Conservation (phyloP, 768 basidiomycete species). For the Panellus pusillus region DNA sequence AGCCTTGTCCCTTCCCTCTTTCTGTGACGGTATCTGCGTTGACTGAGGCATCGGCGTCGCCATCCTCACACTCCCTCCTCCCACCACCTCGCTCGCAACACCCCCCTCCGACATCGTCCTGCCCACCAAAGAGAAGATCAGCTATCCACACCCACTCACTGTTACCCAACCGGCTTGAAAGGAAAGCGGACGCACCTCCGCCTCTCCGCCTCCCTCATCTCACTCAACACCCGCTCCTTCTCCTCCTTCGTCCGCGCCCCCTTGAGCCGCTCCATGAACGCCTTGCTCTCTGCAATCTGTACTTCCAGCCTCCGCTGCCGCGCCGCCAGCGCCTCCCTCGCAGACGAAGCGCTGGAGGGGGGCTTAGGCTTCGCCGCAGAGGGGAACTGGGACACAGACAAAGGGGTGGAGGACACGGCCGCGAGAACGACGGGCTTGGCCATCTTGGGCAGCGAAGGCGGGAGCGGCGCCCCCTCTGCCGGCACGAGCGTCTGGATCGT, state of each 20-base stretch:
- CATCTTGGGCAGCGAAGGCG: constrained; percentile 3
- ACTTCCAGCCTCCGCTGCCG: constrained; percentile 49
- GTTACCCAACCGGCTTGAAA: constrained; percentile 1
- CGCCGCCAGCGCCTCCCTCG: constrained; percentile 39
- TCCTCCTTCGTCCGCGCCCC: constrained; percentile 50
- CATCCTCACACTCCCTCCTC: background rate
- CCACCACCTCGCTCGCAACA: background rate
- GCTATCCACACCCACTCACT: background rate
- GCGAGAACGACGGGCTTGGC: constrained; percentile 13
- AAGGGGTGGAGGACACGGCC: constrained; percentile 2
- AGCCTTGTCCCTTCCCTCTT: no score
- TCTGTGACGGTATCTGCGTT: background rate
- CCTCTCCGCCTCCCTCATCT: constrained; percentile 43
- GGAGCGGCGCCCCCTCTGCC: constrained; percentile 5
- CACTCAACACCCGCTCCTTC: constrained; percentile 43
- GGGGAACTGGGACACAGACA: background rate
- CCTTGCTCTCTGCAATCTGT: constrained; percentile 54
- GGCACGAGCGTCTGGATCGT: constrained; percentile 48
- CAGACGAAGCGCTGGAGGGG: constrained; percentile 10
- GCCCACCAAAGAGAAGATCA: constrained; percentile 4
- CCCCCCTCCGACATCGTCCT: no score
- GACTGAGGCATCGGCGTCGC: background rate
- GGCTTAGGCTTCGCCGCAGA: background rate
- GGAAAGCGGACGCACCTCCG: constrained; percentile 48
- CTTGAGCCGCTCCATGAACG: constrained; percentile 47